Conservation (phyloP, 495 filamentous ascomycete genomes). For the Parachaetomium inaequale region DNA sequence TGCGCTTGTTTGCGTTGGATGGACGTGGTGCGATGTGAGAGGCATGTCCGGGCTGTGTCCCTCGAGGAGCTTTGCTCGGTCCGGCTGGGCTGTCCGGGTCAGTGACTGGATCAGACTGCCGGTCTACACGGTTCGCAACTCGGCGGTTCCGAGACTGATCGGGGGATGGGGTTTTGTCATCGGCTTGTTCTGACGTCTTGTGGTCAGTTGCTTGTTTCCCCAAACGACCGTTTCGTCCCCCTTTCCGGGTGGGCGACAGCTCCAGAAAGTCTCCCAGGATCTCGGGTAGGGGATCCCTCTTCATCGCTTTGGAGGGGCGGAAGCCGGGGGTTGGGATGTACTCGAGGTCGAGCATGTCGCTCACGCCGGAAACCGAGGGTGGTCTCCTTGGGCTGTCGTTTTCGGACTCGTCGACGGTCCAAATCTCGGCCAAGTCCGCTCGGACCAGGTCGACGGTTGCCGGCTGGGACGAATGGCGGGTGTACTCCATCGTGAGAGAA, state of each 20-base stretch:
- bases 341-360: constrained; percentile 15
- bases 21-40: background rate
- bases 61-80: background rate
- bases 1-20: background rate
- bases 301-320: background rate
- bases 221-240: background rate
- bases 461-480: constrained; percentile 11
- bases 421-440: constrained; percentile 15
- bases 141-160: background rate
- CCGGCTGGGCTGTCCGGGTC: background rate
- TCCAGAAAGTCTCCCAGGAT: constrained; percentile 8
- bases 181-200: background rate
- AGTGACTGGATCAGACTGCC: background rate
- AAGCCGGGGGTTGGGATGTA: background rate
- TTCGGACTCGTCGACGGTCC: background rate
- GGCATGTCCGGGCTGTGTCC: background rate
- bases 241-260: background rate
- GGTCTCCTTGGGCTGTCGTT: background rate
- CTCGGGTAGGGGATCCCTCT: constrained; percentile 11
- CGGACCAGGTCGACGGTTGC: constrained; percentile 13
- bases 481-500: constrained; percentile 1
- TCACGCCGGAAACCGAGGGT: background rate
- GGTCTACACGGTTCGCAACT: background rate
- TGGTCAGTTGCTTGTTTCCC: background rate
- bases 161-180: background rate